phyloP scores from a whole-genome alignment of 176 grass and related monocot genomes.

The Aegilops tauschii region DNA sequence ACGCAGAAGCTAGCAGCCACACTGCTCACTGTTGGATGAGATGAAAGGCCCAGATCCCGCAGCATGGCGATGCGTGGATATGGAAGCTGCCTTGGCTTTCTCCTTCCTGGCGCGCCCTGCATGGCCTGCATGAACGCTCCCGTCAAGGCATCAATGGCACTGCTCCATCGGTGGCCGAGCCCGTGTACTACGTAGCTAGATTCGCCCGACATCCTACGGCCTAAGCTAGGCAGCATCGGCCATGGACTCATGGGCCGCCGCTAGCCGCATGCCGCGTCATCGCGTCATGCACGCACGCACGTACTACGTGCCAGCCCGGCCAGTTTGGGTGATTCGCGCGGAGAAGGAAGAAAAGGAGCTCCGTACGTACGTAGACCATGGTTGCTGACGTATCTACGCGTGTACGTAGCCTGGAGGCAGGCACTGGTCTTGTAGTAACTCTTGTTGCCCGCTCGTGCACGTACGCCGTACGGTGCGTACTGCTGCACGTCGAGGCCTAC shows the following conservation, averaged over 20 bases:
- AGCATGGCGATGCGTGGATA: background rate
- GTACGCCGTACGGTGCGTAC: background rate
- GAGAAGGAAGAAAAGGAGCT: background rate
- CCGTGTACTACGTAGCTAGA: background rate
- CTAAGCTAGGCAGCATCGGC: background rate
- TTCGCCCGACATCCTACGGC: background rate
- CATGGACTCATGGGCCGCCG: background rate
- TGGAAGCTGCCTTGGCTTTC: constrained; percentile 9
- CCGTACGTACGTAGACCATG: background rate
- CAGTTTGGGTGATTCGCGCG: background rate
- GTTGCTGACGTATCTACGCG: background rate
- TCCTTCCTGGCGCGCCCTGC: background rate
- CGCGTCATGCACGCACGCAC: background rate
- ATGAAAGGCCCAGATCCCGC: constrained; percentile 9
- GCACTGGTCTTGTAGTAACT: background rate
- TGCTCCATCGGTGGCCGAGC: constrained; percentile 6
- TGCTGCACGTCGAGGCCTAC: background rate
- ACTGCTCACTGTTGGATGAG: background rate
- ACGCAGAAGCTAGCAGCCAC: background rate
- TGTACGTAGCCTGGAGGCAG: background rate
- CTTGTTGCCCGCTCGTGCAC: background rate
- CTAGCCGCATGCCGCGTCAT: background rate
- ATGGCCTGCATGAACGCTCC: background rate
- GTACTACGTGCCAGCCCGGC: background rate
- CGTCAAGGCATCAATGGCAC: background rate